Evolutionary conservation across 2,329 filamentous ascomycete species (phyloP), one percentile per base, ranked within the genome.

Genomic region (Phialophora chinensis): DNA sequence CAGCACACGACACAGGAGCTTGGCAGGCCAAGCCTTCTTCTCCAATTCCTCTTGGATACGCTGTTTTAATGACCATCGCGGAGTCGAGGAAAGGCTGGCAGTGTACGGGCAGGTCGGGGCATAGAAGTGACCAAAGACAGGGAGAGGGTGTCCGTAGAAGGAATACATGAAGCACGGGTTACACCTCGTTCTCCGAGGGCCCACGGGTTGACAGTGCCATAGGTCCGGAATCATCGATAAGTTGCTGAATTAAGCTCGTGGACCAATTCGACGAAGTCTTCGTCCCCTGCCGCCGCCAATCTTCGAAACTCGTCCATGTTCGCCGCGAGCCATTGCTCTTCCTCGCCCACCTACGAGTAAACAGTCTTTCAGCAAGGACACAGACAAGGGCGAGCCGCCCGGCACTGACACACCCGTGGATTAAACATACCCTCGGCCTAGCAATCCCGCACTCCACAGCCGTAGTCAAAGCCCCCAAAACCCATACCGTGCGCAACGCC

Each of bases 371-470:
- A 53, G 47, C n/a, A 23, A 27, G 31, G 23, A 47, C 44, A 23
- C 2, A 31, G n/a, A 1, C 5, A 25, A 25, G 23, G 23, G 23
- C 23, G 23, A 25, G 23, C 23, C 23, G 23, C 23, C 23, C 23
- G 23, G 2, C 12, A 20, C 8, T 11, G 38, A 11, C n/a, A 42
- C n/a, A 29, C 3, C 33, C 33, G 29, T 14, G 35, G 25, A 31
- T 57, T 33, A 29, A 27, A 25, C 52, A 20, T 17, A 69, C 67
- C 35, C 44, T 62, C 27, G 67, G 67, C 38, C 64, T 62, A 14
- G 67, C 67, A 52, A 69, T 69, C 5, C 64, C 64, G 52, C 64
- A 65, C 47, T 69, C 64, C 7, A 69, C 64, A 14, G 67, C 67
- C 4, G 67, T 69, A n/a, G 64, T 69, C 62, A 69, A 57, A 4